These are phyloP conservation scores for Magnusiomyces paraingens DNA, from an alignment of 1,139 yeast genomes.

Conservation along the genomic window DNA sequence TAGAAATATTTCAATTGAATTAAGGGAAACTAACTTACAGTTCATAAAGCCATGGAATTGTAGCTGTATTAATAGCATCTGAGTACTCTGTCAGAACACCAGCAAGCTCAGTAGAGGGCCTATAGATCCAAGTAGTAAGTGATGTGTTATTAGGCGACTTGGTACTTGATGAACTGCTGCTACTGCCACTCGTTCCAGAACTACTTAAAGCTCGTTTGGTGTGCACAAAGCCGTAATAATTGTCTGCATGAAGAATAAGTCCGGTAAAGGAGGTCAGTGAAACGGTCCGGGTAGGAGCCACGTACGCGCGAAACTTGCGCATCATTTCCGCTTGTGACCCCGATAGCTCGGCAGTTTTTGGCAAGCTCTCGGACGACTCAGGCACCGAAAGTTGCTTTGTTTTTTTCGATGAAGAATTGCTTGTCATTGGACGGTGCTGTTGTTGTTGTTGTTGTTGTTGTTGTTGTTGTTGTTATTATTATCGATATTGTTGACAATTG, in stretches of 20 bases:
- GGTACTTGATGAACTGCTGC: neutral
- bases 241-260: neutral
- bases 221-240: neutral
- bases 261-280: no score
- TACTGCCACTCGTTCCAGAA: no score
- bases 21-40: slow-evolving; percentile 2
- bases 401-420: no score
- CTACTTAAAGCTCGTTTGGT: neutral
- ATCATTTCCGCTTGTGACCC: neutral
- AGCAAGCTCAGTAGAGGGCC: neutral
- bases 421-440: no score
- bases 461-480: no score
- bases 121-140: neutral
- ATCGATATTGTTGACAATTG: no score
- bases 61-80: neutral
- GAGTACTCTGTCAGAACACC: neutral
- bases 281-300: no score
- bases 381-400: neutral
- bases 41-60: slow-evolving; percentile 8
- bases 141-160: neutral
- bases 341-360: no score
- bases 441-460: no score
- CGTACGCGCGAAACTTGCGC: neutral
- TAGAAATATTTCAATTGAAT: neutral
- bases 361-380: neutral